Evolutionary conservation across 2,329 filamentous ascomycete species (phyloP).

Genomic region (Penicillium sp.): DNA sequence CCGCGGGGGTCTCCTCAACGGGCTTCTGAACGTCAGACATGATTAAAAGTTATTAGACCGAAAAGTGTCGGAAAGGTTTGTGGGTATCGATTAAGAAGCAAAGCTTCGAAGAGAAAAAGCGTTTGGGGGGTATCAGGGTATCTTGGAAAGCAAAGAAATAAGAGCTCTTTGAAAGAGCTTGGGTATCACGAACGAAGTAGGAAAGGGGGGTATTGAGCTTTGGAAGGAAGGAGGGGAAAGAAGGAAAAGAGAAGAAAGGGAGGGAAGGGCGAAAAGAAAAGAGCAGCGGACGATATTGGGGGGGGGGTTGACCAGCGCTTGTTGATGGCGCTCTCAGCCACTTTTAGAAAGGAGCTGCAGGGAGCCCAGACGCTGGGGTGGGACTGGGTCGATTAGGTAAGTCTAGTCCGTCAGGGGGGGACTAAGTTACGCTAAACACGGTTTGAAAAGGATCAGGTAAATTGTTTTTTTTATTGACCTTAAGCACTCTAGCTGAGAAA

Average conservation of each 20-base stretch:
- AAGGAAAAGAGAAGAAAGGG: slow-evolving; percentile 25
- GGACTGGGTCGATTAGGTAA: slow-evolving; percentile 26
- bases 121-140: slow-evolving; percentile 21
- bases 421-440: background rate
- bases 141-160: slow-evolving; percentile 33
- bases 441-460: background rate
- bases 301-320: slow-evolving; percentile 15
- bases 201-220: slow-evolving; percentile 28
- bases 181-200: slow-evolving; percentile 33
- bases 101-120: slow-evolving; percentile 26
- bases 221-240: slow-evolving; percentile 17
- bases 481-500: background rate
- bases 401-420: slow-evolving; percentile 19
- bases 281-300: slow-evolving; percentile 18
- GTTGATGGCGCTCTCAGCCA: slow-evolving; percentile 26
- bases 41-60: slow-evolving; percentile 32
- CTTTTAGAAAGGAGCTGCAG: slow-evolving; percentile 33
- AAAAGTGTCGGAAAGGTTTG: slow-evolving; percentile 6
- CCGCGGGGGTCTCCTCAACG: slow-evolving; percentile 27
- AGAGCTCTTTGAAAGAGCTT: slow-evolving; percentile 29
- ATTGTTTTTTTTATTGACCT: slow-evolving; percentile 4
- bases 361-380: slow-evolving; percentile 28
- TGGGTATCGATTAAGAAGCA: slow-evolving; percentile 32
- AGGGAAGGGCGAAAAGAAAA: slow-evolving; percentile 29
- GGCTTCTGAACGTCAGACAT: slow-evolving; percentile 34